Conservation (phyloP, 768 basidiomycete species). For the Macrolepiota albuminosa region DNA sequence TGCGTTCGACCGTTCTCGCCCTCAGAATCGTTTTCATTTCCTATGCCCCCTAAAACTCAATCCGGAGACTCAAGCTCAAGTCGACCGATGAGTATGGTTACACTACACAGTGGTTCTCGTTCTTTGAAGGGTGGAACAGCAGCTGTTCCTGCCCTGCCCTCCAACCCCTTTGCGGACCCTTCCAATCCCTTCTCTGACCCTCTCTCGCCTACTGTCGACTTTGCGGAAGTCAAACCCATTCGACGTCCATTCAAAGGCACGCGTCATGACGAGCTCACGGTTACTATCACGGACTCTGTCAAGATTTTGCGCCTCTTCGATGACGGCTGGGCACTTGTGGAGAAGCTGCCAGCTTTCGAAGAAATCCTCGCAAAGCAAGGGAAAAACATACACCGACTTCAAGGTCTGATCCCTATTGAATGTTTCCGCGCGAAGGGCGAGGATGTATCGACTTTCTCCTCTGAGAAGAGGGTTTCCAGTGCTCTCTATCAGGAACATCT, state of each 20-base stretch:
- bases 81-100: slow-evolving; percentile 19
- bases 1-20: slow-evolving; percentile 64
- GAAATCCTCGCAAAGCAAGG: slow-evolving; percentile 23
- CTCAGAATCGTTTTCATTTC: slow-evolving; percentile 65
- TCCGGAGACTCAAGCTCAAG: slow-evolving; percentile 18
- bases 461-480: slow-evolving; percentile 38
- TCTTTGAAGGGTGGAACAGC: slow-evolving; percentile 11
- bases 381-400: slow-evolving; percentile 10
- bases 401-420: slow-evolving; percentile 66
- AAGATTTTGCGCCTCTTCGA: slow-evolving; percentile 52
- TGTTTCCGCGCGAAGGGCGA: slow-evolving; percentile 51
- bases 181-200: slow-evolving; percentile 32
- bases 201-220: slow-evolving; percentile 19
- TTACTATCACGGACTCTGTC: slow-evolving; percentile 46
- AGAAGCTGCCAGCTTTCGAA: slow-evolving; percentile 29
- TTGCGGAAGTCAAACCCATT: slow-evolving; percentile 43
- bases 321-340: slow-evolving; percentile 68
- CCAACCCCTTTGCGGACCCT: slow-evolving; percentile 26
- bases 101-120: neutral
- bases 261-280: slow-evolving; percentile 55
- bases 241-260: slow-evolving; percentile 52
- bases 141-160: slow-evolving; percentile 10
- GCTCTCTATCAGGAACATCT: neutral
- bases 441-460: slow-evolving; percentile 43
- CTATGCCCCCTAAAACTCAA: slow-evolving; percentile 46